Evolutionary conservation across 495 filamentous ascomycete genomes (phyloP).

Genomic region (Trichoderma orchidacearum): DNA sequence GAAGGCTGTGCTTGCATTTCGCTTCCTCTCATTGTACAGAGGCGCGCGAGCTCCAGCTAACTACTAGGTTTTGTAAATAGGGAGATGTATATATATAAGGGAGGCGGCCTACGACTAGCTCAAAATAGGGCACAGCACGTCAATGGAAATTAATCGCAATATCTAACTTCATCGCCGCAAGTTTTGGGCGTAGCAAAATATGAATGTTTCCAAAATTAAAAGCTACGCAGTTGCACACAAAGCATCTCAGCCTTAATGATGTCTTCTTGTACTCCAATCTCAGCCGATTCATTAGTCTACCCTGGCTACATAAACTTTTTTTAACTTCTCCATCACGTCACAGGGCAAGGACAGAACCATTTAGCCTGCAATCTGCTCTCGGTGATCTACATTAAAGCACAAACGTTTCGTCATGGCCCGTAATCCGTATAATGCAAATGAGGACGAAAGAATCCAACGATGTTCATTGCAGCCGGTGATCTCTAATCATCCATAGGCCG

Average conservation of each 20-base stretch:
- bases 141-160: no score
- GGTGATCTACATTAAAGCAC: neutral
- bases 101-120: no score
- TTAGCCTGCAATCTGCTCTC: neutral
- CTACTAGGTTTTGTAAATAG: no score
- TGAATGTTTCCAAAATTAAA: no score
- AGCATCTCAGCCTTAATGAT: no score
- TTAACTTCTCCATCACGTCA: neutral
- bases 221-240: no score
- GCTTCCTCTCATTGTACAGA: neutral
- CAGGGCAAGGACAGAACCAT: neutral
- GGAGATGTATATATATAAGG: no score
- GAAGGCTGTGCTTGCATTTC: neutral
- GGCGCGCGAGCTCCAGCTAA: neutral
- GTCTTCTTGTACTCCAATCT: neutral
- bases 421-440: neutral
- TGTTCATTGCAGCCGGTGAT: neutral
- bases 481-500: conserved; percentile 31
- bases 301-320: neutral
- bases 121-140: no score
- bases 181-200: no score
- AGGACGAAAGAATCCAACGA: neutral
- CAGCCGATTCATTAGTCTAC: neutral
- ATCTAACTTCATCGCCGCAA: no score
- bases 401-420: neutral